A percentile compares a stretch with the other conserved stretches of the same genome.
phyloP scores from a whole-genome alignment of 805 yeast species.

The Saccharomycopsis sp. region DNA sequence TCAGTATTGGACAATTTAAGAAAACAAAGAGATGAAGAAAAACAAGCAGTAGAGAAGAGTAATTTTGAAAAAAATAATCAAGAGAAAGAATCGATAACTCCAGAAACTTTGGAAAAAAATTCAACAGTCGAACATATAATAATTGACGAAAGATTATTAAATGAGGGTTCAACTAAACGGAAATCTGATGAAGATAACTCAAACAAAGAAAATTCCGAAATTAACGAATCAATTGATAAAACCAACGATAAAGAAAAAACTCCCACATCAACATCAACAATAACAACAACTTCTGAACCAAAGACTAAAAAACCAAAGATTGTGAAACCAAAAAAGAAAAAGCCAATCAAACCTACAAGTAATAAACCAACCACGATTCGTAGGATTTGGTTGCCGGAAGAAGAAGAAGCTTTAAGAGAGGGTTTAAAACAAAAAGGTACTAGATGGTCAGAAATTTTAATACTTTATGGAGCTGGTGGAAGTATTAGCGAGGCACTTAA shows the following conservation, averaged over 20 bases:
- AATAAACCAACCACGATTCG: constrained; percentile 33
- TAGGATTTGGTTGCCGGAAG: constrained; percentile 80
- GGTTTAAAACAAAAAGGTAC: constrained; percentile 82
- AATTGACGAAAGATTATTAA: too few relatives aligned
- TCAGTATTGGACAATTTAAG: background rate
- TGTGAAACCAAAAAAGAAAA: background rate
- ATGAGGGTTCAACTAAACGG: background rate
- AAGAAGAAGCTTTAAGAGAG: constrained; percentile 71
- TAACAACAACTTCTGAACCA: background rate
- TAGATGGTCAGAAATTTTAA: constrained; percentile 86
- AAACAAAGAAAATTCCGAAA: too few relatives aligned
- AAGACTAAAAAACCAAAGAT: background rate
- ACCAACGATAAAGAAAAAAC: too few relatives aligned
- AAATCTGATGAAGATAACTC: background rate
- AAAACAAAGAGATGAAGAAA: background rate
- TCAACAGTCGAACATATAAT: too few relatives aligned
- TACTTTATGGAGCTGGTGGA: constrained; percentile 92
- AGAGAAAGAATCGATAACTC: background rate
- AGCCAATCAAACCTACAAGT: background rate
- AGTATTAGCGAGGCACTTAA: constrained; percentile 71
- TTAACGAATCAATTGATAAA: too few relatives aligned
- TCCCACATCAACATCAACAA: too few relatives aligned
- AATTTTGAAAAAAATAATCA: background rate
- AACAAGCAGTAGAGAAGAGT: background rate
- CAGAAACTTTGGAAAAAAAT: too few relatives aligned